Base-by-base conservation (phyloP, 192 early-diverging fungal genomes). In the Geranomyces variabilis region DNA sequence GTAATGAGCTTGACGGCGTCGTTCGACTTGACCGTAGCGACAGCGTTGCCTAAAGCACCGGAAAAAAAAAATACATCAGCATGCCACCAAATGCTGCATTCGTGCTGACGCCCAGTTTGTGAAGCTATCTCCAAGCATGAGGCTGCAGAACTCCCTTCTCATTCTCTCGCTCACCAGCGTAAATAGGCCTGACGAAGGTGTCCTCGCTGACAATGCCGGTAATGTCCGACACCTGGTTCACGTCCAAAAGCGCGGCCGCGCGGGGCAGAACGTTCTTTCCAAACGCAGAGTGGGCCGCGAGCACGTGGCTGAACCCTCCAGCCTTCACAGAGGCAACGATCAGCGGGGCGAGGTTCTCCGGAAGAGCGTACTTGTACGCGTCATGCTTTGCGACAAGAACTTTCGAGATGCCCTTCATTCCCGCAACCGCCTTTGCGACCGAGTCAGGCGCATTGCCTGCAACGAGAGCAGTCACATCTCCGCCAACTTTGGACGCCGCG, bases 231-330 rank as follows among this genome's bases (percentile, higher is more conserved):
- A 99, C 82, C 75, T 90, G 91, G 74, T 90, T 89, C 62, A 96
- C 91, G 72, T 99, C 95, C 67, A 96, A 79, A 21, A 96, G 75
- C 22, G 96, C 96, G 41, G 94, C 94, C 62, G 90, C 89, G n/a
- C 96, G 90, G 26, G 96, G 96, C 75, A 97, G 75, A 33, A 95
- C 81, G 81, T 96, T 99, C 90, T 97, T 97, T 43, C 93, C 94
- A 74, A 92, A 92, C 10, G 95, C 90, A 34, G 91, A 86, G 82
- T 96, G 93, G 7, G 91, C 81, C 7, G 92, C 92, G 57, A 99
- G 80, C 51, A 99, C 82, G 78, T 99, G 95, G 56, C 93, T 88
- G 78, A 92, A 90, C 28, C 75, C 78, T 31, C 81, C 75, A 62
- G 87, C 84, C 80, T 93, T 89, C 67, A 89, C 90, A 47, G 82